Evolutionary conservation across 345 rosid species (phyloP).

Genomic region (Eucalyptus viminalis): DNA sequence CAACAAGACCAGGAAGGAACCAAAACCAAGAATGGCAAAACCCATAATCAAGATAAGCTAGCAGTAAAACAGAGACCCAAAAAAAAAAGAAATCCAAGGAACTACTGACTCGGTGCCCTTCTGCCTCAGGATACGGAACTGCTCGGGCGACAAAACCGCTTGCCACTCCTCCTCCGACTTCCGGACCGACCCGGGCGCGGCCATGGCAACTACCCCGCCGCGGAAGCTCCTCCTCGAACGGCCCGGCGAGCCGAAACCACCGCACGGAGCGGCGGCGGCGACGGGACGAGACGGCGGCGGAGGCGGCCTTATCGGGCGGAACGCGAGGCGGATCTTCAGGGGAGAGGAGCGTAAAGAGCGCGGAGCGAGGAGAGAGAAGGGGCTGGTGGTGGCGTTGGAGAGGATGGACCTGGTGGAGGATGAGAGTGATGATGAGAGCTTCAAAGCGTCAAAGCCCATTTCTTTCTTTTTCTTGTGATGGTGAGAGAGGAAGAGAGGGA

Average conservation of each 20-base stretch:
- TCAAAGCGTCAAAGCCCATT: slow-evolving; percentile 28
- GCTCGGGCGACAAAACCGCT: slow-evolving; percentile 70
- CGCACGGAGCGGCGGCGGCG: slow-evolving; percentile 2
- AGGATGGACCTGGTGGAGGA: slow-evolving; percentile 11
- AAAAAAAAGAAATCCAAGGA: background rate
- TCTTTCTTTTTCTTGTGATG: background rate
- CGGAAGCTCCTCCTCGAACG: slow-evolving; percentile 24
- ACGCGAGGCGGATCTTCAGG: background rate
- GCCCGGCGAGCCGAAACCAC: background rate
- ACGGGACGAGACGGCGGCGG: background rate
- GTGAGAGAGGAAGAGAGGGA: background rate
- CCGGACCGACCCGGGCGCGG: slow-evolving; percentile 40
- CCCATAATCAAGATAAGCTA: too few species aligned
- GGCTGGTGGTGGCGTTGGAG: background rate
- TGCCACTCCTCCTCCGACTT: slow-evolving; percentile 95
- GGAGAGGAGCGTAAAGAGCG: background rate
- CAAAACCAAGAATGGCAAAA: too few species aligned
- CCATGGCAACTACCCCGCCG: slow-evolving; percentile 37
- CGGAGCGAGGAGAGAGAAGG: background rate
- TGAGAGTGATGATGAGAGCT: slow-evolving; percentile 7
- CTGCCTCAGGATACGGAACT: slow-evolving; percentile 66
- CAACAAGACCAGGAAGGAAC: too few species aligned
- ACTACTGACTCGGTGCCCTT: slow-evolving; percentile 74
- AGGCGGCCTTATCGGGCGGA: background rate
- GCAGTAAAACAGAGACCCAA: too few species aligned